phyloP scores from a whole-genome alignment of 2,329 filamentous ascomycete species.

The Monilinia polystroma region DNA sequence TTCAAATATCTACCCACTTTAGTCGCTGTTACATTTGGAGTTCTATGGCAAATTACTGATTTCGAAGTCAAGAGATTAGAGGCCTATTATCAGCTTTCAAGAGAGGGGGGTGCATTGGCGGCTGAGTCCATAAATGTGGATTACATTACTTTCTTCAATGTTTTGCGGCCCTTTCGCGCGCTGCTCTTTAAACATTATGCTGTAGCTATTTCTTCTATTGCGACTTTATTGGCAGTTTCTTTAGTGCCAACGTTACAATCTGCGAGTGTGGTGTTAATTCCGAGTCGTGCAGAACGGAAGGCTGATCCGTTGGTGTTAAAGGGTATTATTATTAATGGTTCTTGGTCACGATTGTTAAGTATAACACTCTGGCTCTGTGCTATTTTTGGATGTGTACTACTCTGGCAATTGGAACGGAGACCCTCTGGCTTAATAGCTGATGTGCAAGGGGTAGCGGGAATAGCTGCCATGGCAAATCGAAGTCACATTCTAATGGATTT shows the following conservation, averaged over 20 bases:
- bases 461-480: slow-evolving; percentile 73
- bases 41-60: slow-evolving; percentile 65
- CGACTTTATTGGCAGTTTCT: slow-evolving; percentile 64
- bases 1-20: slow-evolving; percentile 65
- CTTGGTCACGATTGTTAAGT: slow-evolving; percentile 63
- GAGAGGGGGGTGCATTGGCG: slow-evolving; percentile 58
- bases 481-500: slow-evolving; percentile 74
- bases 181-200: slow-evolving; percentile 64
- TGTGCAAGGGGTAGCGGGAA: slow-evolving; percentile 70
- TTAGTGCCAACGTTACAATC: slow-evolving; percentile 68
- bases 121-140: slow-evolving; percentile 63
- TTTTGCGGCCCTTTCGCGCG: slow-evolving; percentile 63
- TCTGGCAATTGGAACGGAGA: slow-evolving; percentile 60
- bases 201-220: slow-evolving; percentile 64
- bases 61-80: slow-evolving; percentile 67
- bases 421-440: slow-evolving; percentile 66
- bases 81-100: slow-evolving; percentile 65
- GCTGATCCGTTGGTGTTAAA: slow-evolving; percentile 48
- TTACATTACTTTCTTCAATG: slow-evolving; percentile 67
- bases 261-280: slow-evolving; percentile 58
- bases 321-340: slow-evolving; percentile 53
- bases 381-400: slow-evolving; percentile 54
- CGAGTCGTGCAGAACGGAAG: slow-evolving; percentile 49
- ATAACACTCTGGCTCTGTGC: slow-evolving; percentile 57
- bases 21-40: slow-evolving; percentile 59